phyloP scores from a whole-genome alignment of 1,284 basidiomycete genomes.

The Rhodofomes roseus region DNA sequence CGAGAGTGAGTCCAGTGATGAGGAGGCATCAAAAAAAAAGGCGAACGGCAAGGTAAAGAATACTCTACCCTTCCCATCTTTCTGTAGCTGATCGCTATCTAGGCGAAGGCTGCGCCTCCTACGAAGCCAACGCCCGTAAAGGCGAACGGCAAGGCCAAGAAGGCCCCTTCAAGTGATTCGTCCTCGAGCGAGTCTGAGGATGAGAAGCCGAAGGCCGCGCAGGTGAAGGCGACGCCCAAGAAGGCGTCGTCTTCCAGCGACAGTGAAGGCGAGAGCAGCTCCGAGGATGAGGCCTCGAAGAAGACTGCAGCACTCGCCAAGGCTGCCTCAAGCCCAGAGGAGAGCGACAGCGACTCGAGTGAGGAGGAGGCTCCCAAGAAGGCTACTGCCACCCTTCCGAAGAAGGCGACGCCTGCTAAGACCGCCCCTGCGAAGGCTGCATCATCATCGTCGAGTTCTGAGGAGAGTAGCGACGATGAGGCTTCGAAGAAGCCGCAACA shows the following conservation, averaged over 20 bases:
- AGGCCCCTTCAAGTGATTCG: conserved; percentile 6
- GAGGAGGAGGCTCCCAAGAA: conserved; percentile 30
- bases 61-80: not conserved
- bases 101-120: conserved; percentile 10
- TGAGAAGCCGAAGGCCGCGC: conserved; percentile 35
- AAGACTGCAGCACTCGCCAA: conserved; percentile 20
- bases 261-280: conserved; percentile 12
- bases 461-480: conserved; percentile 10
- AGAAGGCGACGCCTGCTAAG: conserved; percentile 18
- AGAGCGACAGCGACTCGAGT: conserved; percentile 16
- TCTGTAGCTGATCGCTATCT: conserved; percentile 1
- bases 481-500: conserved; percentile 12
- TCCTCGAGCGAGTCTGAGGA: conserved; percentile 13
- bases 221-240: conserved; percentile 29
- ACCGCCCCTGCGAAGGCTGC: conserved; percentile 5
- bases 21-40: not conserved
- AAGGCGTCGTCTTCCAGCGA: conserved; percentile 21
- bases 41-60: conserved; percentile 13
- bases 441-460: too few species aligned
- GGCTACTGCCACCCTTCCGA: conserved; percentile 23
- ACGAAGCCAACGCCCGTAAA: not conserved
- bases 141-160: conserved; percentile 4
- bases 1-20: too few species aligned
- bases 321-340: conserved; percentile 6
- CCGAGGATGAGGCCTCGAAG: conserved; percentile 28